phyloP scores from a whole-genome alignment of 257 asterid species.

The Przewalskia tangutica region DNA sequence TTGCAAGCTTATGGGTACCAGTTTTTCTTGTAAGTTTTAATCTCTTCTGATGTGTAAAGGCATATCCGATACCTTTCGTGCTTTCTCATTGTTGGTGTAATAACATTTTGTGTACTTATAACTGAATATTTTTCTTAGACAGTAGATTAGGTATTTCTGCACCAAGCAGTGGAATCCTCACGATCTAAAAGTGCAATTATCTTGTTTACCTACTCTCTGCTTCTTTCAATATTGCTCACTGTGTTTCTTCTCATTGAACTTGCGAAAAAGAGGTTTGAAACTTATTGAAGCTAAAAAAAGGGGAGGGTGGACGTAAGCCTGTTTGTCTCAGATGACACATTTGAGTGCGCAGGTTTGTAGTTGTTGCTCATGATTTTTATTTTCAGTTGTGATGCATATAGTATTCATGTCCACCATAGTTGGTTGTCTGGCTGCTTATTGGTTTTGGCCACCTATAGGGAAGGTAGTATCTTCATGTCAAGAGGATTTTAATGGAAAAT shows the following conservation, averaged over 20 bases:
- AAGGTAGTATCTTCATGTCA: background rate
- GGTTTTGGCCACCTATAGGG: background rate
- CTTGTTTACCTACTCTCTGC: background rate
- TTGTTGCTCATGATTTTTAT: background rate
- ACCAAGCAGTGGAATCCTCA: background rate
- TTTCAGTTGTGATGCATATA: background rate
- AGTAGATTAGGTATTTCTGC: background rate
- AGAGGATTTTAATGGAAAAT: background rate
- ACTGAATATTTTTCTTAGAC: background rate
- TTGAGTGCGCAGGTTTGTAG: background rate
- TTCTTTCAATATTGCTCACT: background rate
- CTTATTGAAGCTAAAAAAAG: background rate
- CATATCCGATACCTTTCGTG: background rate
- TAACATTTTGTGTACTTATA: background rate
- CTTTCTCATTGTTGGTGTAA: background rate
- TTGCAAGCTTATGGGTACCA: constrained; percentile 90
- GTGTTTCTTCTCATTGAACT: background rate
- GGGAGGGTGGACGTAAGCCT: background rate
- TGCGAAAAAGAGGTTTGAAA: background rate
- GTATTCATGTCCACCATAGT: background rate
- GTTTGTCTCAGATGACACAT: background rate
- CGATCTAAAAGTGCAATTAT: background rate
- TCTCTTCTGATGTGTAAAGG: constrained; percentile 2
- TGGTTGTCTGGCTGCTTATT: background rate
- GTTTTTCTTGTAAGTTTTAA: constrained; percentile 64